phyloP scores from a whole-genome alignment of 768 basidiomycete genomes.

The Tremella yokohamensis region DNA sequence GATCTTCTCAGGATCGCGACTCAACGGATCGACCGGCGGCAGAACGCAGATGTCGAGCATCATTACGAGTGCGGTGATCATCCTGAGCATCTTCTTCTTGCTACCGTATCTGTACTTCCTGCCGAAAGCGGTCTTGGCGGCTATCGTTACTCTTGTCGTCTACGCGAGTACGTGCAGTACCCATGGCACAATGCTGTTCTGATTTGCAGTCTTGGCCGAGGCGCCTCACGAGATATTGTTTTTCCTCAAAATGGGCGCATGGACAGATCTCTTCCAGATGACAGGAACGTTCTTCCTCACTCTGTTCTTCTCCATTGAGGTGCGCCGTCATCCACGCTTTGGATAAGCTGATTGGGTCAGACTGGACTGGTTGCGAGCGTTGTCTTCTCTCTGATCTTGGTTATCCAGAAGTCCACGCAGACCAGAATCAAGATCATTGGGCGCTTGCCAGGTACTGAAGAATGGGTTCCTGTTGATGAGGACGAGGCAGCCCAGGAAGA shows the following conservation, averaged over 20 bases:
- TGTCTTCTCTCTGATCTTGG: slow-evolving; percentile 79
- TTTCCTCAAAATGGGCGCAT: slow-evolving; percentile 87
- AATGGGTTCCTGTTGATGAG: slow-evolving; percentile 87
- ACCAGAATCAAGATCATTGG: slow-evolving; percentile 89
- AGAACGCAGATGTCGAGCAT: slow-evolving; percentile 80
- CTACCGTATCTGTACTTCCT: slow-evolving; percentile 79
- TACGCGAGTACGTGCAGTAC: slow-evolving; percentile 57
- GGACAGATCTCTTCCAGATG: slow-evolving; percentile 85
- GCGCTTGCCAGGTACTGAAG: slow-evolving; percentile 77
- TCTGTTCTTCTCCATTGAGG: slow-evolving; percentile 83
- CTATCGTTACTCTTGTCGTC: slow-evolving; percentile 77
- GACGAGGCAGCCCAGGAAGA: slow-evolving; percentile 70
- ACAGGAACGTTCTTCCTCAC: slow-evolving; percentile 79
- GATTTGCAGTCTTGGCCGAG: slow-evolving; percentile 36
- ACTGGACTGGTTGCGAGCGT: slow-evolving; percentile 86
- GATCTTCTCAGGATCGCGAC: slow-evolving; percentile 58
- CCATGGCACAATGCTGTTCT: not conserved
- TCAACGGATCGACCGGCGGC: slow-evolving; percentile 84
- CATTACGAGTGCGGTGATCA: slow-evolving; percentile 67
- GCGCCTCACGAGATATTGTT: slow-evolving; percentile 79
- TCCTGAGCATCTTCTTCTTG: slow-evolving; percentile 84
- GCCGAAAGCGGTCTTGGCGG: slow-evolving; percentile 59
- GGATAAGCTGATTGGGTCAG: no score
- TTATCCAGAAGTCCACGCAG: slow-evolving; percentile 82
- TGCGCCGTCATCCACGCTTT: no score